phyloP scores from a whole-genome alignment of 2,329 filamentous ascomycete genomes.

The Ceratocystiopsis sp. region DNA sequence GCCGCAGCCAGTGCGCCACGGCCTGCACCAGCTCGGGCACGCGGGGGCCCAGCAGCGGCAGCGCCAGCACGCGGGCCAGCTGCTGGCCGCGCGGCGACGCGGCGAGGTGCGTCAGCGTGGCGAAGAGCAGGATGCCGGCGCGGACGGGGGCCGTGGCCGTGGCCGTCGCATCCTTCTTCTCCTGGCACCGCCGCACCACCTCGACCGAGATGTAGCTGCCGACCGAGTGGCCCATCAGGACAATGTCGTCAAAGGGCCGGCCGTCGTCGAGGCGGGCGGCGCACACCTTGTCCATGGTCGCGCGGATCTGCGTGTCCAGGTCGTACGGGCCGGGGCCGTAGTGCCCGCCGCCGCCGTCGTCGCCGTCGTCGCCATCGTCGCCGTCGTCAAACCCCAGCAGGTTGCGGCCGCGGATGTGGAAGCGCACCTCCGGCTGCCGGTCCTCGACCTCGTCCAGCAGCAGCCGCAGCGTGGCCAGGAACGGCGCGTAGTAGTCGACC shows the following conservation, averaged over 20 bases:
- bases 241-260: slow-evolving; percentile 35
- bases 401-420: slow-evolving; percentile 41
- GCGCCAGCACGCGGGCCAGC: slow-evolving; percentile 25
- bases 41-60: slow-evolving; percentile 23
- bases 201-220: slow-evolving; percentile 57
- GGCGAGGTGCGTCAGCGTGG: slow-evolving; percentile 57
- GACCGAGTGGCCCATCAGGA: slow-evolving; percentile 59
- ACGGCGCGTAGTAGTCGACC: slow-evolving; percentile 54
- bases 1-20: slow-evolving; percentile 23
- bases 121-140: slow-evolving; percentile 51
- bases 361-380: slow-evolving; percentile 23
- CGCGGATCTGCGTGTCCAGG: slow-evolving; percentile 35
- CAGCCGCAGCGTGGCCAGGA: slow-evolving; percentile 39
- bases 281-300: slow-evolving; percentile 23
- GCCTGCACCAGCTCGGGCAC: slow-evolving; percentile 23
- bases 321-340: slow-evolving; percentile 25
- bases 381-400: slow-evolving; percentile 40
- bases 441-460: slow-evolving; percentile 29
- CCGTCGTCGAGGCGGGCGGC: slow-evolving; percentile 14
- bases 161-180: slow-evolving; percentile 3
- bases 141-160: slow-evolving; percentile 18
- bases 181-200: slow-evolving; percentile 38
- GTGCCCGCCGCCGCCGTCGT: slow-evolving; percentile 15
- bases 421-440: slow-evolving; percentile 15
- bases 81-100: slow-evolving; percentile 41